These are phyloP conservation scores for Saccharomyces eubayanus DNA, from an alignment of 805 yeast genomes.

Conservation along the genomic window DNA sequence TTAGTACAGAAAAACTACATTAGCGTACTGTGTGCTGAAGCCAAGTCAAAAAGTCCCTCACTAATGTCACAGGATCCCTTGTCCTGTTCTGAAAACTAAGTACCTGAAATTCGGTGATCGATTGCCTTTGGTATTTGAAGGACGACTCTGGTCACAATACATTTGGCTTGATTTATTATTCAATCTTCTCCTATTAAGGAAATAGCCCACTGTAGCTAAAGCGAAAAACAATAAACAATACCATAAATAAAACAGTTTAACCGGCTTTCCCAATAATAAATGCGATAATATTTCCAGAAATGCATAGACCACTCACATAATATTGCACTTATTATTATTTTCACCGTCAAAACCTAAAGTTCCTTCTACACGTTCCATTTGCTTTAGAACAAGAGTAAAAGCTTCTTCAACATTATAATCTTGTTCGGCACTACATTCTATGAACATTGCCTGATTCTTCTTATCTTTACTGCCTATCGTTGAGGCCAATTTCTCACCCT, in stretches of 20 bases:
- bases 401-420: conserved; percentile 21
- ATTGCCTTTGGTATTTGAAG: too few species aligned
- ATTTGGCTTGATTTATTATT: too few species aligned
- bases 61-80: too few species aligned
- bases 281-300: neutral
- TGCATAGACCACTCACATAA: conserved; percentile 10
- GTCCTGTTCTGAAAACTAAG: too few species aligned
- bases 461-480: neutral
- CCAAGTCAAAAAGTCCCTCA: too few species aligned
- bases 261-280: neutral
- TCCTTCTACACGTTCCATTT: conserved; percentile 14
- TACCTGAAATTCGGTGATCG: too few species aligned
- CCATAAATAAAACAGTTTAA: neutral
- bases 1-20: too few species aligned
- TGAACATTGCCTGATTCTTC: conserved; percentile 14
- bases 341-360: conserved; percentile 8
- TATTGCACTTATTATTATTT: conserved; percentile 9
- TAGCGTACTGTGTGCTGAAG: too few species aligned
- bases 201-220: neutral
- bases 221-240: neutral
- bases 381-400: conserved; percentile 13
- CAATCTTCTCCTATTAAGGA: too few species aligned
- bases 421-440: conserved; percentile 24
- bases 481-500: neutral
- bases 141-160: too few species aligned